Percentiles rank a stretch among this genome's conserved stretches.
Evolutionary conservation across 345 rosid species (phyloP).

Genomic region (Erucastrum elatum): DNA sequence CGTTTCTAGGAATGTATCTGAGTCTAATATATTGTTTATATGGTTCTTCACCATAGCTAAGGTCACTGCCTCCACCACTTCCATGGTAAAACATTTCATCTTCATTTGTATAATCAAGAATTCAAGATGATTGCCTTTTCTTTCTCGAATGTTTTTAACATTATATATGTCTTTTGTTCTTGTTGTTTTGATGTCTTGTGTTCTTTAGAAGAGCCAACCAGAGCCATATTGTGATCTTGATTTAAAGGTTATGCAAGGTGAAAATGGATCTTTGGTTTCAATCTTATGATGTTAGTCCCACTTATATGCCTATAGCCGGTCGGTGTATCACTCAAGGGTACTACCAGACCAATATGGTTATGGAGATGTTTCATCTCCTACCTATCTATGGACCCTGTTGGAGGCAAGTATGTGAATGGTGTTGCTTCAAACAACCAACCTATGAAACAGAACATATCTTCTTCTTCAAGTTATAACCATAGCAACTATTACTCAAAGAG

Average conservation of each 20-base stretch:
- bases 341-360: slow-evolving; percentile 40
- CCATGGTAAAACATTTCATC: slow-evolving; percentile 29
- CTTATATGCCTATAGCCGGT: slow-evolving; percentile 45
- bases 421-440: slow-evolving; percentile 42
- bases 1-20: background rate
- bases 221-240: slow-evolving; percentile 35
- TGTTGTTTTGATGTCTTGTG: background rate
- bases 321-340: too few species aligned
- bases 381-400: slow-evolving; percentile 44
- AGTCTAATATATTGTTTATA: too few species aligned
- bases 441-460: slow-evolving; percentile 43
- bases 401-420: slow-evolving; percentile 36
- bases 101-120: too few species aligned
- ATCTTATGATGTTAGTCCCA: slow-evolving; percentile 40
- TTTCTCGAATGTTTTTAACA: background rate
- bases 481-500: slow-evolving; percentile 25
- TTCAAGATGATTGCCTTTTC: background rate
- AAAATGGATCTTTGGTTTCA: slow-evolving; percentile 54
- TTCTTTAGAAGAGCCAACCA: slow-evolving; percentile 21
- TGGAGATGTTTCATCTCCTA: slow-evolving; percentile 44
- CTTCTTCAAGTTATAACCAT: slow-evolving; percentile 41
- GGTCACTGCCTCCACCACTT: slow-evolving; percentile 33
- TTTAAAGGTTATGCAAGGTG: slow-evolving; percentile 49
- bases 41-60: too few species aligned
- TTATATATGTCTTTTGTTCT: background rate